Base-by-base conservation (phyloP, 306 rosid species). In the Geum urbanum region DNA sequence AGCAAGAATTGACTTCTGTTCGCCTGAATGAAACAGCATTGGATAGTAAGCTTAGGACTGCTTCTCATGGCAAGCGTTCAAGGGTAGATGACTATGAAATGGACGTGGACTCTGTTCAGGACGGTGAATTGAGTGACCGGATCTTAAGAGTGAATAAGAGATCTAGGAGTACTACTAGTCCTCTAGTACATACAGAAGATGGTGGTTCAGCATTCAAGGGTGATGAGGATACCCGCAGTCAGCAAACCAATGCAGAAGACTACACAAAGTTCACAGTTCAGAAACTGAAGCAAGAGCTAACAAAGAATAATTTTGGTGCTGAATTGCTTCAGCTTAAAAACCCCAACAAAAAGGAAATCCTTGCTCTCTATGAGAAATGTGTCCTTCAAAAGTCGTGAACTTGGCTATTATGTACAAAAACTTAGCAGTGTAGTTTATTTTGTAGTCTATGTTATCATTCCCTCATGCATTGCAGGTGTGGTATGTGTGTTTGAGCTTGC, bases 281-380 rank as follows among this genome's bases (percentile, higher is more conserved):
- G 79, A 87, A 83, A 79, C 95, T 95, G 16, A 95, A 89, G 87
- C 97, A 89, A 75, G 99, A 95, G 70, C 91, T 95, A 48, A 95
- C 99, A 24, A 91, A 91, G 64, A 89, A 86, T 61, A 91, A 91
- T 78, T 83, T 72, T 46, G 99, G 97, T 18, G 95, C 89, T 37
- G 91, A 87, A 72, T 82, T 94, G 69, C 96, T 94, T 10, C 80
- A 83, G 76, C 65, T 94, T 84, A 94, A 82, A 82, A 88, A 84
- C 78, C 89, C 99, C 40, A 81, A 70, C 77, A 94, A 89, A 78
- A 89, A 77, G 74, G 99, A 91, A 16, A 77, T 89, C 69, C 70
- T 91, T 61, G 91, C 94, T 9, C 81, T 94, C 20, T 94, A 94
- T 24, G 99, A 94, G 88, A 87, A 79, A 67, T 83, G 83, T 75